Evolutionary conservation across 2,329 filamentous ascomycete genomes (phyloP).

Genomic region (Monilinia vaccinii-corymbosi): DNA sequence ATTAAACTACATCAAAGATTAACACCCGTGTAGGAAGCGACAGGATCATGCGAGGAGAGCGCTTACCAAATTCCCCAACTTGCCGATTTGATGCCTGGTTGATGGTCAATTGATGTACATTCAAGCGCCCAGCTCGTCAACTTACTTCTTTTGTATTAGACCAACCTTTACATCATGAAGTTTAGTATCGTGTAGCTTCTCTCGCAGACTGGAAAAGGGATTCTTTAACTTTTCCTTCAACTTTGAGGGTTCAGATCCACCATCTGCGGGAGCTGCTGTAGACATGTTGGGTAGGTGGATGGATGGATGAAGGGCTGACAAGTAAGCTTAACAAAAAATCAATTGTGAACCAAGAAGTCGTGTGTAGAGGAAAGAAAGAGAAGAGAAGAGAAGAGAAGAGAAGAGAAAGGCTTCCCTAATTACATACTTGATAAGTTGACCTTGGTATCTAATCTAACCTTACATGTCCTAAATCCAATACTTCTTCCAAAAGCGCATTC

Average conservation of each 20-base stretch:
- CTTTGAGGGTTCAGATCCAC: conserved; percentile 20
- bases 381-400: not conserved
- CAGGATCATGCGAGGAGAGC: not conserved
- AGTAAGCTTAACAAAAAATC: no score
- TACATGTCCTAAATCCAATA: no score
- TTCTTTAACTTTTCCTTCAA: conserved; percentile 40
- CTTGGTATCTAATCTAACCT: no score
- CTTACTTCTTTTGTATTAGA: conserved; percentile 50
- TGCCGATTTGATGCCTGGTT: conserved; percentile 49
- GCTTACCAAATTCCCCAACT: conserved; percentile 51
- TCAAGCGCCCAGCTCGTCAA: not conserved
- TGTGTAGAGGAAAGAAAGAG: not conserved
- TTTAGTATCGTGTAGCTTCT: conserved; percentile 45
- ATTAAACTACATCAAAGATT: conserved; percentile 48
- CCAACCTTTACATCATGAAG: conserved; percentile 49
- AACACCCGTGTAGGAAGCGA: not conserved
- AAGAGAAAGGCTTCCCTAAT: no score
- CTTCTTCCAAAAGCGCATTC: not conserved
- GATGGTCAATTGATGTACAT: not conserved
- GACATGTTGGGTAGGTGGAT: conserved; percentile 16
- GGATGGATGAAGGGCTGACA: no score
- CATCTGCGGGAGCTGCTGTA: conserved; percentile 21
- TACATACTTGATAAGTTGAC: no score
- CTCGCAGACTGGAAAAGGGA: conserved; percentile 37
- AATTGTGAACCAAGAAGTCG: not conserved